A percentile compares a stretch with the other conserved stretches of the same genome.
phyloP scores from a whole-genome alignment of 768 basidiomycete genomes.

The Coprinopsis marcescibilis region DNA sequence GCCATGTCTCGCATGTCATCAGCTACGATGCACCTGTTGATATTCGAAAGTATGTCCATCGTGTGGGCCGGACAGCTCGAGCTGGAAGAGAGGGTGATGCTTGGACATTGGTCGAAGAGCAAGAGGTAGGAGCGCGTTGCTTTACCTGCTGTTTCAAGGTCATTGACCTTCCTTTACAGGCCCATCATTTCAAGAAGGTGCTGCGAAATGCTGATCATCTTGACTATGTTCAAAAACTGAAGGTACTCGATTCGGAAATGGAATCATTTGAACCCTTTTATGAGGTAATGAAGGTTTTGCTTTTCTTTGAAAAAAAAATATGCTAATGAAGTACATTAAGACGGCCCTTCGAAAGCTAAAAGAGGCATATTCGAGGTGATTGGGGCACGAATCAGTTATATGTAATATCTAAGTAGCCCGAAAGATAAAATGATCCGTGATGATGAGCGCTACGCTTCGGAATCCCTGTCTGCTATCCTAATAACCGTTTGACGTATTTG shows the following conservation, averaged over 20 bases:
- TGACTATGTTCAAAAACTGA: conserved; percentile 59
- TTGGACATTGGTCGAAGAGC: conserved; percentile 94
- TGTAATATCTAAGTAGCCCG: too few species aligned
- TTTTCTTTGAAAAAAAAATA: neutral
- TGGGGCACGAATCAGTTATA: neutral
- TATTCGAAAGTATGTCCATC: conserved; percentile 97
- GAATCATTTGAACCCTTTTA: conserved; percentile 53
- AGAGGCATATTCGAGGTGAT: conserved; percentile 30
- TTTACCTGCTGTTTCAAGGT: neutral
- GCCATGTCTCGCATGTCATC: conserved; percentile 86
- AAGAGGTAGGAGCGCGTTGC: conserved; percentile 50
- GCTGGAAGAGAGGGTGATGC: conserved; percentile 86
- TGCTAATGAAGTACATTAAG: conserved; percentile 16
- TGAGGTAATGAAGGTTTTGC: conserved; percentile 43
- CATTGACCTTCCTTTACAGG: conserved; percentile 36
- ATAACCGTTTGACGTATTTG: conserved; percentile 62
- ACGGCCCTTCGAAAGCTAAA: conserved; percentile 34
- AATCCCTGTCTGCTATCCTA: too few species aligned
- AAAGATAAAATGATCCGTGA: too few species aligned
- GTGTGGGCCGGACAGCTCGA: conserved; percentile 92
- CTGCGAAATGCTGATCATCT: conserved; percentile 68
- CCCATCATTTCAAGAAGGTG: conserved; percentile 83
- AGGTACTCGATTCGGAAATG: conserved; percentile 57
- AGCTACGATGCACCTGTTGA: conserved; percentile 97
- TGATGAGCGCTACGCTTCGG: too few species aligned